phyloP scores from a whole-genome alignment of 2,329 filamentous ascomycete genomes.

The Aspergillaceae sp. region DNA sequence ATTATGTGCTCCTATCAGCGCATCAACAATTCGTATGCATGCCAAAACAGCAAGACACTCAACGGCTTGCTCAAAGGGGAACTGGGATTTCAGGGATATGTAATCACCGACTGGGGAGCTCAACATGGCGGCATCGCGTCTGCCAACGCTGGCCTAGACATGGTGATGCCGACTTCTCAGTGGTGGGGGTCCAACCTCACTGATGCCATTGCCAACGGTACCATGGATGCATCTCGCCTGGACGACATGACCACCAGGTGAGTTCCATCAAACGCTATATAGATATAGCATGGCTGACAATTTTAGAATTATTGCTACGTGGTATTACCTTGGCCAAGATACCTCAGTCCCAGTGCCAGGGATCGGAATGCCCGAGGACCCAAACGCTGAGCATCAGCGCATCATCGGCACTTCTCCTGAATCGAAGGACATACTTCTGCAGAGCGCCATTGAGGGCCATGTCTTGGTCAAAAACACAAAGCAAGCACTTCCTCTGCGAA shows the following conservation, averaged over 20 bases:
- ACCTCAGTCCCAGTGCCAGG: slow-evolving; percentile 12
- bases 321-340: slow-evolving; percentile 30
- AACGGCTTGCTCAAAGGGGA: slow-evolving; percentile 73
- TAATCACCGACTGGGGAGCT: slow-evolving; percentile 71
- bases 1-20: slow-evolving; percentile 56
- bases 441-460: slow-evolving; percentile 50
- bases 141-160: slow-evolving; percentile 19
- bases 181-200: slow-evolving; percentile 34
- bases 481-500: slow-evolving; percentile 40
- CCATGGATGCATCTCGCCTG: slow-evolving; percentile 44
- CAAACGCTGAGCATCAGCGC: slow-evolving; percentile 8
- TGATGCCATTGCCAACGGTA: slow-evolving; percentile 53
- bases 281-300: neutral
- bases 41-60: slow-evolving; percentile 68
- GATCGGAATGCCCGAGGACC: slow-evolving; percentile 14
- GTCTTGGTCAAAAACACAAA: slow-evolving; percentile 47
- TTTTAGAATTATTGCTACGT: slow-evolving; percentile 35
- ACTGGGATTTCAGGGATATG: slow-evolving; percentile 64
- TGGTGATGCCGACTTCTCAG: slow-evolving; percentile 14
- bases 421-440: slow-evolving; percentile 29
- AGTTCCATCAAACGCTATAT: neutral
- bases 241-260: slow-evolving; percentile 51
- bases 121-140: slow-evolving; percentile 48
- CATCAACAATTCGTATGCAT: slow-evolving; percentile 70
- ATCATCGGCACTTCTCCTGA: slow-evolving; percentile 41